Percentiles rank a stretch among this genome's conserved stretches.
Conservation (phyloP, 257 asterid species). For the Paulownia fortunei region DNA sequence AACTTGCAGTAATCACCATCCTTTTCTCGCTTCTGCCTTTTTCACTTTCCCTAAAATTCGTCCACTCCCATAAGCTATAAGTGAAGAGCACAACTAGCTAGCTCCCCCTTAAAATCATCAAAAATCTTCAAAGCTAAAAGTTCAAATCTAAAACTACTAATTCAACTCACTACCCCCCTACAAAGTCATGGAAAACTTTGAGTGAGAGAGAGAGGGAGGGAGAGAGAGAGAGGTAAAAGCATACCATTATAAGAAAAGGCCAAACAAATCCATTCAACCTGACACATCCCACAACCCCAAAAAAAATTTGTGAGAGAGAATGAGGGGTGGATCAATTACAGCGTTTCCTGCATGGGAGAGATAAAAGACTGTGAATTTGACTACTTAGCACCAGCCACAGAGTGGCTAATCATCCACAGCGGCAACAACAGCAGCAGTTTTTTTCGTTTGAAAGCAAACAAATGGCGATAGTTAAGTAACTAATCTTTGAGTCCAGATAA, state of each 20-base stretch:
- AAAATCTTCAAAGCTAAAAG: slow-evolving; percentile 44
- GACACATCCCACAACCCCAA: slow-evolving; percentile 50
- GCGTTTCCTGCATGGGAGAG: slow-evolving; percentile 27
- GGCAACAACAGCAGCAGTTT: not conserved
- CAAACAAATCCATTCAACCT: slow-evolving; percentile 52
- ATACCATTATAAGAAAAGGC: slow-evolving; percentile 44
- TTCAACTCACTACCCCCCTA: slow-evolving; percentile 37
- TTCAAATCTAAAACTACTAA: slow-evolving; percentile 42
- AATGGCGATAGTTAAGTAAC: not conserved
- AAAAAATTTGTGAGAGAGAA: slow-evolving; percentile 23
- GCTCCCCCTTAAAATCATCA: slow-evolving; percentile 31
- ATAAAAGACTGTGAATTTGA: slow-evolving; percentile 16
- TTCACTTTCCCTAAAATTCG: slow-evolving; percentile 15
- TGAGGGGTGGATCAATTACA: slow-evolving; percentile 26
- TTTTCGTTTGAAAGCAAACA: not conserved
- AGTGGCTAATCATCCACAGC: slow-evolving; percentile 7
- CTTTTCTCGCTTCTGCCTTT: not conserved
- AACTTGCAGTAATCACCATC: slow-evolving; percentile 27
- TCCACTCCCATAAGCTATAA: not conserved
- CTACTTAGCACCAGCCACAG: slow-evolving; percentile 16
- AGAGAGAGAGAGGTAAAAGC: not conserved
- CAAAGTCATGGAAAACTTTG: slow-evolving; percentile 9
- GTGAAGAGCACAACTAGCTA: slow-evolving; percentile 4
- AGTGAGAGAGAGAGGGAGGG: slow-evolving; percentile 22
- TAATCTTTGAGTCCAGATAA: not conserved